phyloP scores from a whole-genome alignment of 2,329 filamentous ascomycete species.

The Aspergillus sp. region DNA sequence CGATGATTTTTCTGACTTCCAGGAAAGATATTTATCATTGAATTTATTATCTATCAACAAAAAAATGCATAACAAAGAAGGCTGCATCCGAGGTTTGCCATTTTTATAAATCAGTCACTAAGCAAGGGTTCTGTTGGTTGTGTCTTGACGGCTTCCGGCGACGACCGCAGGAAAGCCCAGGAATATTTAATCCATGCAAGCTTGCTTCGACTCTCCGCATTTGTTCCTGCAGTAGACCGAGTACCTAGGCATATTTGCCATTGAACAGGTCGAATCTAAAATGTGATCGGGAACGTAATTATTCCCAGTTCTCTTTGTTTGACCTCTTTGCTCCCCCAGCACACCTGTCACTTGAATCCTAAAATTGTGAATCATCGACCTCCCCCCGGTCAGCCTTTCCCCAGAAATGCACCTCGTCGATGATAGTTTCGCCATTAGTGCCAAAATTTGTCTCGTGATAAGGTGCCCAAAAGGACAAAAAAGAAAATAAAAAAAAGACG shows the following conservation, averaged over 20 bases:
- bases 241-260: conserved; percentile 6
- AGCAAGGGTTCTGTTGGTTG: conserved; percentile 6
- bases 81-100: neutral
- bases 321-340: neutral
- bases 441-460: no score
- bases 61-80: neutral
- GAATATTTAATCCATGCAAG: neutral
- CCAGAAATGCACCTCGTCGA: no score
- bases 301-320: no score
- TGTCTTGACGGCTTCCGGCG: neutral
- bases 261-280: conserved; percentile 17
- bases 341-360: neutral
- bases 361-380: no score
- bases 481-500: no score
- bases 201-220: conserved; percentile 16
- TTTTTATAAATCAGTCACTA: neutral
- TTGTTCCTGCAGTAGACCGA: conserved; percentile 35
- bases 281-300: neutral
- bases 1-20: no score
- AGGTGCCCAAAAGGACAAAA: no score
- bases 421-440: no score
- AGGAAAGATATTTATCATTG: no score
- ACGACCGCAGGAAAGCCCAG: neutral
- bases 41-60: neutral
- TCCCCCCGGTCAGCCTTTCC: no score